These are phyloP conservation scores for Chenopodium suecicum DNA, from an alignment of 148 eudicot species.

Conservation along the genomic window DNA sequence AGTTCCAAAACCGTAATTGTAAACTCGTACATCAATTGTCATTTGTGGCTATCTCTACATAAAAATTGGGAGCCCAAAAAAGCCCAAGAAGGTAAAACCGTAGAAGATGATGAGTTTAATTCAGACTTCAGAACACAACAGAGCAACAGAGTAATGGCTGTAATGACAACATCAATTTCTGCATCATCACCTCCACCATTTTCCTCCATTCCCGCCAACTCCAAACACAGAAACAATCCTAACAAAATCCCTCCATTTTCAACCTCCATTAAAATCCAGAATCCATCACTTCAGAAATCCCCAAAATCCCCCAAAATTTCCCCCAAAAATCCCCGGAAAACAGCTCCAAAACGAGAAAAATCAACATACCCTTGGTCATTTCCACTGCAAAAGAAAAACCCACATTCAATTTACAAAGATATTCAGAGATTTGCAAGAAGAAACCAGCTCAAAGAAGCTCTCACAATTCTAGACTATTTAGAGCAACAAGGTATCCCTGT, in stretches of 20 bases:
- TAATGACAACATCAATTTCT: conserved; percentile 13
- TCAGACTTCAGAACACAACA: background rate
- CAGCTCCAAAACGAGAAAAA: conserved; percentile 8
- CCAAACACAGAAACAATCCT: conserved; percentile 3
- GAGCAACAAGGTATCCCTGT: conserved; percentile 70
- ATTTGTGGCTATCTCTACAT: background rate
- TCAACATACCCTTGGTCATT: conserved; percentile 46
- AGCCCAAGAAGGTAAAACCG: background rate
- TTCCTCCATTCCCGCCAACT: conserved; percentile 23
- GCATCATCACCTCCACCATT: conserved; percentile 29
- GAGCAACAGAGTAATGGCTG: conserved; percentile 20
- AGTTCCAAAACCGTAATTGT: no score
- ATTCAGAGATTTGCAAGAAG: conserved; percentile 53
- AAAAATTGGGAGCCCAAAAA: background rate
- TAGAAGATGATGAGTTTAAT: background rate
- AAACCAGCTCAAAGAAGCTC: conserved; percentile 54
- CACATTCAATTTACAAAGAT: conserved; percentile 60
- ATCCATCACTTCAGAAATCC: background rate
- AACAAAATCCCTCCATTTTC: background rate
- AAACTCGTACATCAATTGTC: no score
- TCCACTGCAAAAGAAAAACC: conserved; percentile 66
- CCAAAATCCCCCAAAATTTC: conserved; percentile 8
- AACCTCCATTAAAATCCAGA: conserved; percentile 4
- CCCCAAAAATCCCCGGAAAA: background rate
- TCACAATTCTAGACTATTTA: conserved; percentile 62